Evolutionary conservation across 176 grass and related monocot species (phyloP).

Genomic region (Eragrostis curvula): DNA sequence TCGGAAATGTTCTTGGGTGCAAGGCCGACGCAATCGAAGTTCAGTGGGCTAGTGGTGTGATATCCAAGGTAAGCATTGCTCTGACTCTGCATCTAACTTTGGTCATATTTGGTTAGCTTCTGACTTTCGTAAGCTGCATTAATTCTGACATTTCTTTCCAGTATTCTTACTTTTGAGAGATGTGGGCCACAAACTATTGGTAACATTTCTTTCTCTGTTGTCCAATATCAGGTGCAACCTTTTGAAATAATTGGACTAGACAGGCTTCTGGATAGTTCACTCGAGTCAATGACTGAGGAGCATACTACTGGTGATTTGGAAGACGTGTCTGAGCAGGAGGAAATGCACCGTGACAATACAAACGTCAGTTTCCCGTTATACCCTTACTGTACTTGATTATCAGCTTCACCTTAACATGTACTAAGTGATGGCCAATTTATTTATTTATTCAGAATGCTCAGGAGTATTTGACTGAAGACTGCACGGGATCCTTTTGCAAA

Average conservation of each 20-base stretch:
- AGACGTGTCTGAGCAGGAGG: conserved; percentile 53
- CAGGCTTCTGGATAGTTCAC: conserved; percentile 57
- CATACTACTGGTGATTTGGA: conserved; percentile 32
- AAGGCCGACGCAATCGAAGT: conserved; percentile 81
- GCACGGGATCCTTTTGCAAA: conserved; percentile 59
- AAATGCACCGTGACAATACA: conserved; percentile 40
- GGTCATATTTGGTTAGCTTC: neutral
- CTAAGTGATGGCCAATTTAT: conserved; percentile 13
- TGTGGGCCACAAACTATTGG: conserved; percentile 4
- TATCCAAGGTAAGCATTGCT: conserved; percentile 79
- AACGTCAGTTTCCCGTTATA: conserved; percentile 48
- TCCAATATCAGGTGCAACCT: conserved; percentile 69
- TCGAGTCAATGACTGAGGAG: conserved; percentile 51
- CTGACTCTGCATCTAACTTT: conserved; percentile 2
- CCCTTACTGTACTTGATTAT: neutral
- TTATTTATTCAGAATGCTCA: conserved; percentile 47
- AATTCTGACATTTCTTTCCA: neutral
- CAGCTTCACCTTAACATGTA: conserved; percentile 27
- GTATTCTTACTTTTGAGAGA: conserved; percentile 15
- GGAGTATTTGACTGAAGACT: conserved; percentile 65
- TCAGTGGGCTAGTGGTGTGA: conserved; percentile 83
- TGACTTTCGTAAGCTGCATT: conserved; percentile 9
- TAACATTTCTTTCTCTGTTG: conserved; percentile 28
- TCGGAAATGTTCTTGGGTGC: conserved; percentile 81
- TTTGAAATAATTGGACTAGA: conserved; percentile 90